Percentiles rank a stretch among this genome's conserved stretches.
phyloP scores from a whole-genome alignment of 257 asterid species.

The Fraxinus pennsylvanica region DNA sequence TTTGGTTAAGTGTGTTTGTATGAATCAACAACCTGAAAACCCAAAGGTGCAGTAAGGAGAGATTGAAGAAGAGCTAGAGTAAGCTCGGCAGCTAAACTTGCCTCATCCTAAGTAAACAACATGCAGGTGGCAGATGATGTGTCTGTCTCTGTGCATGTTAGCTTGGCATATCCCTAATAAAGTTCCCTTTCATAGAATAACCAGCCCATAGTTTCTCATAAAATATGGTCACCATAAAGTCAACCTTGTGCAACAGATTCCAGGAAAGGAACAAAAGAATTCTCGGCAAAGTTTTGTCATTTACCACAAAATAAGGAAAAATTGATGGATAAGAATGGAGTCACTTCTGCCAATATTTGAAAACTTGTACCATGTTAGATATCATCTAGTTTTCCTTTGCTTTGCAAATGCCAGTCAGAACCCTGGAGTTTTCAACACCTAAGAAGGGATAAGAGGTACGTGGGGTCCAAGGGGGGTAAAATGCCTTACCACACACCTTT shows the following conservation, averaged over 20 bases:
- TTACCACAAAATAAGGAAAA: background rate
- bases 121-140: background rate
- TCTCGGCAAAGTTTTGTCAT: background rate
- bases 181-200: too few relatives aligned
- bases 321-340: background rate
- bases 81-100: background rate
- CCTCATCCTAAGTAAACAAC: background rate
- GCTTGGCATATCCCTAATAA: too few relatives aligned
- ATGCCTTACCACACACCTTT: background rate
- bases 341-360: background rate
- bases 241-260: background rate
- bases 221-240: background rate
- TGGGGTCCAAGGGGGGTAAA: background rate
- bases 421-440: background rate
- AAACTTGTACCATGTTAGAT: background rate
- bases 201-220: too few relatives aligned
- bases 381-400: background rate
- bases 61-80: background rate
- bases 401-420: background rate
- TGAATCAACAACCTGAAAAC: background rate
- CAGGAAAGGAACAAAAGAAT: background rate
- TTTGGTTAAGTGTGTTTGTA: background rate
- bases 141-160: background rate
- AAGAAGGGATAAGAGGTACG: background rate
- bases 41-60: background rate